A percentile compares a stretch with the other conserved stretches of the same genome.
phyloP scores from a whole-genome alignment of 306 rosid genomes.

The Mimosa bimucronata region DNA sequence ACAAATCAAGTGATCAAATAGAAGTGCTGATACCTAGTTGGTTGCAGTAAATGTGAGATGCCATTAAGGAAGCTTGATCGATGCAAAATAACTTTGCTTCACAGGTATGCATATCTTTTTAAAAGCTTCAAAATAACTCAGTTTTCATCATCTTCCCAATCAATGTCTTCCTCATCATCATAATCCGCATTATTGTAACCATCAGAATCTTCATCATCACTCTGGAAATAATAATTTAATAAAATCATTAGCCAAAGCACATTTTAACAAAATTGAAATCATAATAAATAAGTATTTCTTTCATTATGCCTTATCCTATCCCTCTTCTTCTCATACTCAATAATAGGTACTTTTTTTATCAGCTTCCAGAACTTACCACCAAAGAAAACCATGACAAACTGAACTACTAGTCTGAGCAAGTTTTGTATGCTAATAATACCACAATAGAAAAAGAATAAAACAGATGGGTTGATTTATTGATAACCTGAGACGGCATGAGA shows the following conservation, averaged over 20 bases:
- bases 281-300: conserved; percentile 10
- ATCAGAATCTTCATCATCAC: conserved; percentile 60
- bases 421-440: not conserved
- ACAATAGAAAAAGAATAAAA: not conserved
- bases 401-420: conserved; percentile 24
- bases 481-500: conserved; percentile 19
- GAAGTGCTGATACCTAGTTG: conserved; percentile 38
- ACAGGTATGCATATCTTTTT: conserved; percentile 26
- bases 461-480: conserved; percentile 23
- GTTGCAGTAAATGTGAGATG: conserved; percentile 31
- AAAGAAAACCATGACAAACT: conserved; percentile 4
- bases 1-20: conserved; percentile 26
- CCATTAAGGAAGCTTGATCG: conserved; percentile 24
- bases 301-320: conserved; percentile 22
- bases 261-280: conserved; percentile 16
- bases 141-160: conserved; percentile 45
- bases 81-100: conserved; percentile 40
- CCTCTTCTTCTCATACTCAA: conserved; percentile 20
- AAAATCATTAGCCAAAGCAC: conserved; percentile 11
- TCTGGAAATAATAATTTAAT: conserved; percentile 49
- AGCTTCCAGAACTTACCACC: conserved; percentile 18
- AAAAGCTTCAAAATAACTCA: conserved; percentile 29
- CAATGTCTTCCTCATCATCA: conserved; percentile 32
- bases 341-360: conserved; percentile 14
- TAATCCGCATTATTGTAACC: conserved; percentile 37